phyloP scores from a whole-genome alignment of 1,139 yeast species.

The Hyphopichia buzzinii region DNA sequence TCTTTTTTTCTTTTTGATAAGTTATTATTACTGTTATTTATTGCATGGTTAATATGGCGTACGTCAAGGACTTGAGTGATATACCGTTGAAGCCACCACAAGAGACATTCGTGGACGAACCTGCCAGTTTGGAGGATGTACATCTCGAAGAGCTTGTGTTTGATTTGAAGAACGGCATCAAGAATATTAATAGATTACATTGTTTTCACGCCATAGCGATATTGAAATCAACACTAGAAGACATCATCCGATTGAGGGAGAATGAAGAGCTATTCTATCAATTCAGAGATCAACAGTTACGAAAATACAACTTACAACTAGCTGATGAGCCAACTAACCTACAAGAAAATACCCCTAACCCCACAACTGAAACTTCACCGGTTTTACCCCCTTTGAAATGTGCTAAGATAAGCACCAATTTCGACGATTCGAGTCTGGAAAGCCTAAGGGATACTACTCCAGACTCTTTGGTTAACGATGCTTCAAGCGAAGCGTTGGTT shows the following conservation, averaged over 20 bases:
- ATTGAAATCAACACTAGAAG: slow-evolving; percentile 28
- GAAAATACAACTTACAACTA: slow-evolving; percentile 13
- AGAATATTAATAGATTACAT: slow-evolving; percentile 36
- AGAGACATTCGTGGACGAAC: slow-evolving; percentile 47
- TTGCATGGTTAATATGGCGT: slow-evolving; percentile 3
- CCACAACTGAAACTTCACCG: slow-evolving; percentile 13
- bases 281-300: slow-evolving; percentile 28
- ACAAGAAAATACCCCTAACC: not conserved
- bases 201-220: slow-evolving; percentile 37
- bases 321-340: not conserved
- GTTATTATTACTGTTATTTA: too few relatives aligned
- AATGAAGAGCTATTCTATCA: slow-evolving; percentile 21
- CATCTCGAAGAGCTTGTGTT: slow-evolving; percentile 34
- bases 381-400: slow-evolving; percentile 21
- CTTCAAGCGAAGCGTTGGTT: slow-evolving; percentile 1
- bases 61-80: slow-evolving; percentile 18
- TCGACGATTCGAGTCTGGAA: slow-evolving; percentile 5
- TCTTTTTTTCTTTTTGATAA: too few relatives aligned
- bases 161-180: slow-evolving; percentile 29
- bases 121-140: slow-evolving; percentile 34
- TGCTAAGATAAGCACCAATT: slow-evolving; percentile 12
- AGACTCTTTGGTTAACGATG: slow-evolving; percentile 9
- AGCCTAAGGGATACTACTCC: slow-evolving; percentile 12
- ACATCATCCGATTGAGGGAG: slow-evolving; percentile 31
- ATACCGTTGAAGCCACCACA: slow-evolving; percentile 39